Evolutionary conservation across 2,329 filamentous ascomycete genomes (phyloP).

Genomic region (Arthrobotrys musiformis): DNA sequence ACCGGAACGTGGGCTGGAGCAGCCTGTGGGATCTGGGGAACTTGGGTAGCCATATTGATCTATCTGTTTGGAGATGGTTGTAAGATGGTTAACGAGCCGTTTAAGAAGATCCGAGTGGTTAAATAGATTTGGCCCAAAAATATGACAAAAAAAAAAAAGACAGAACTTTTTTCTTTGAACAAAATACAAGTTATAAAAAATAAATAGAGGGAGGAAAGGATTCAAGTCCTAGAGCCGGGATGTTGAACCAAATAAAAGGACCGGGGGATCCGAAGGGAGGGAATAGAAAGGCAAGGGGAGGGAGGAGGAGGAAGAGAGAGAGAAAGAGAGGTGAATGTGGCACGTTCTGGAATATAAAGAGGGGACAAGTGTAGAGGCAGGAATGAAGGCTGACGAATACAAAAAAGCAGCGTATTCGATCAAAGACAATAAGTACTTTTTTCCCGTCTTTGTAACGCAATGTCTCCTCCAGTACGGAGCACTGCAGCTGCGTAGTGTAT

Average conservation of each 20-base stretch:
- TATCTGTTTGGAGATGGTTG: constrained; percentile 25
- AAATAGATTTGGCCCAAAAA: neutral
- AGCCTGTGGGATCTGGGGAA: constrained; percentile 41
- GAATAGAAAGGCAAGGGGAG: too few species aligned
- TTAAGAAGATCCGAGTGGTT: neutral
- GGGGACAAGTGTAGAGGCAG: neutral
- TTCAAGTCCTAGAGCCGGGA: neutral
- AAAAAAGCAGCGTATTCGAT: too few species aligned
- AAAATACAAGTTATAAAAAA: neutral
- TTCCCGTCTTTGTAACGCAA: too few species aligned
- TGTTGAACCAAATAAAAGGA: neutral
- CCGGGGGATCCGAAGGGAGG: constrained; percentile 13
- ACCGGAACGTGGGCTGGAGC: constrained; percentile 55
- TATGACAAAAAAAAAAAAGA: neutral
- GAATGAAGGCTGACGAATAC: constrained; percentile 53
- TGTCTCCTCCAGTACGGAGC: neutral
- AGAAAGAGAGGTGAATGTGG: constrained; percentile 16
- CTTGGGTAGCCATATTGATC: constrained; percentile 48
- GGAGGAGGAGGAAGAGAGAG: constrained; percentile 5
- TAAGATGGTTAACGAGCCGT: constrained; percentile 16
- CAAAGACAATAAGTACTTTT: too few species aligned
- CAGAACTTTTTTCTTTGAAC: constrained; percentile 3
- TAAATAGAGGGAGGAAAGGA: neutral
- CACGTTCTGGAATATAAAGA: constrained; percentile 45
- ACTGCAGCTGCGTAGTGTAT: too few species aligned